Conservation (phyloP, 208 protist species). For the Crithidia sp. region DNA sequence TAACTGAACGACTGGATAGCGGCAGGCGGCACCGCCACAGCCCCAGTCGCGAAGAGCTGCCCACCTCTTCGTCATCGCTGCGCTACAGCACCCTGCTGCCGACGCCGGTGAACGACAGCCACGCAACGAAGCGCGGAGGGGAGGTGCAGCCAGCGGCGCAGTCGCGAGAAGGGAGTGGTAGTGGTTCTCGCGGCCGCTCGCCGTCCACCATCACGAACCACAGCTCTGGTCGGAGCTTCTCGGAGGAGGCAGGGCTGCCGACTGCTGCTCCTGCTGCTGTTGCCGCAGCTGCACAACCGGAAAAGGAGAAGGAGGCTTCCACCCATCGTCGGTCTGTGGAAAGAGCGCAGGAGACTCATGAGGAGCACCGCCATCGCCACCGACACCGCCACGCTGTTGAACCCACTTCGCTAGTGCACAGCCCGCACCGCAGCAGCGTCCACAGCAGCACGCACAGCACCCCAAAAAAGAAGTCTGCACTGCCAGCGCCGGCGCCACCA, state of each 20-base stretch:
- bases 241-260: neutral
- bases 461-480: neutral
- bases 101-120: neutral
- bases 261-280: no score
- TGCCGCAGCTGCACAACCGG: neutral
- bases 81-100: neutral
- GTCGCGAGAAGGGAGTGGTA: neutral
- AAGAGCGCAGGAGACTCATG: neutral
- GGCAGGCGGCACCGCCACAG: conserved; percentile 8
- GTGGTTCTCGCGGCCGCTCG: neutral
- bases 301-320: neutral
- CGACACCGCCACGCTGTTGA: neutral
- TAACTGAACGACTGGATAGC: conserved; percentile 9
- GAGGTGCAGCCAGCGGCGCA: neutral
- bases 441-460: neutral
- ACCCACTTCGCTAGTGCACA: neutral
- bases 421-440: neutral
- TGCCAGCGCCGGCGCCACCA: neutral
- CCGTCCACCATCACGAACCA: conserved; percentile 14
- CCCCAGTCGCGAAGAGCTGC: conserved; percentile 2
- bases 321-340: neutral
- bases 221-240: conserved; percentile 12
- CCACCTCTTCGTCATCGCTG: neutral
- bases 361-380: neutral
- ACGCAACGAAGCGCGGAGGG: neutral